These are phyloP conservation scores for Lipomyces anomalus DNA, from an alignment of 805 yeast species.

Conservation along the genomic window DNA sequence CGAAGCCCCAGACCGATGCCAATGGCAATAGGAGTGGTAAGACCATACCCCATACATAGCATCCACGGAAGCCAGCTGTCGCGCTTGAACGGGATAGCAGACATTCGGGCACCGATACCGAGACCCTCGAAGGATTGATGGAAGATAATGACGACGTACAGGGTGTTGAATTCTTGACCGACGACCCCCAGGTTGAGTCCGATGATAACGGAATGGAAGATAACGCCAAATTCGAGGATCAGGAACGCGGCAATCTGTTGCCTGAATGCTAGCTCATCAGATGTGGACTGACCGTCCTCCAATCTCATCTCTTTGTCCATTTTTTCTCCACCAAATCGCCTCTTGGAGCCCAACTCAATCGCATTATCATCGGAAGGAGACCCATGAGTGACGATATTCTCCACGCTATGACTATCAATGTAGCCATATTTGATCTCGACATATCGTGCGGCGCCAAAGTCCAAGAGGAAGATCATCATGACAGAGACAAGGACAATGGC, in stretches of 20 bases:
- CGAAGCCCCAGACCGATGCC: constrained; percentile 76
- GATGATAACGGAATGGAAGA: constrained; percentile 77
- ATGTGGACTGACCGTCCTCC: not conserved
- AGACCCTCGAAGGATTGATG: constrained; percentile 74
- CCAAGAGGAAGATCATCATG: constrained; percentile 42
- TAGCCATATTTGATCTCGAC: constrained; percentile 37
- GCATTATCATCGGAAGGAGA: not conserved
- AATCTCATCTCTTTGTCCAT: not conserved
- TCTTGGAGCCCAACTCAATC: too few relatives aligned
- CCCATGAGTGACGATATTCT: not conserved
- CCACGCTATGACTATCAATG: not conserved
- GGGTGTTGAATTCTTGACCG: constrained; percentile 66
- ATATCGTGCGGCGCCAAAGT: constrained; percentile 41
- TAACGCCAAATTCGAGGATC: constrained; percentile 69
- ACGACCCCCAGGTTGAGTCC: constrained; percentile 75
- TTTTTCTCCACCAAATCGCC: not conserved
- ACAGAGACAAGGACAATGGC: constrained; percentile 47
- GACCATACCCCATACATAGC: constrained; percentile 45
- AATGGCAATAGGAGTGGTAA: constrained; percentile 63
- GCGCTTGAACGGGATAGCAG: constrained; percentile 49
- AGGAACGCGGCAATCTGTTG: constrained; percentile 43
- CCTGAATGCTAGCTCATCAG: not conserved
- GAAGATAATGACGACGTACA: constrained; percentile 51
- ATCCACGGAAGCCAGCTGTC: constrained; percentile 53
- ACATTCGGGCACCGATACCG: constrained; percentile 68